Base-by-base conservation (phyloP, 2,329 filamentous ascomycete species). In the Penicillium sumatraense region DNA sequence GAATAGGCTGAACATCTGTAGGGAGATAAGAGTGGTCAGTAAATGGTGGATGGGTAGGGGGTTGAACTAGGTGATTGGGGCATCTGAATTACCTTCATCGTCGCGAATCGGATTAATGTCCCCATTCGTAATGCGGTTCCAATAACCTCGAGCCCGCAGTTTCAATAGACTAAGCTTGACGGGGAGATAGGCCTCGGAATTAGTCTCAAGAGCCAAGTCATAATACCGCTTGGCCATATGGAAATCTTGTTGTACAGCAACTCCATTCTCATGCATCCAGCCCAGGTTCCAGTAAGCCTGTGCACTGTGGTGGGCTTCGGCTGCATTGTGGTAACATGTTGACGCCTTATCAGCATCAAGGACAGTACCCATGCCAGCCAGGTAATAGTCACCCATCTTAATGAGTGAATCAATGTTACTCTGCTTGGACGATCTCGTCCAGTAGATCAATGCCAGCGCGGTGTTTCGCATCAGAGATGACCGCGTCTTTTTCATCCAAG, bases 251-350 rank as follows among this genome's bases (percentile, higher is more conserved):
- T 90, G 89, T 18, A 98, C 84, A 2, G 93, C 91, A 47, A 98
- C 82, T 7, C 95, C 95, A 68, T 98, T 97, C 75, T 99, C 95
- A 69, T 99, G 92, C 93, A 99, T 98, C 95, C 95, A 99, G 5
- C 95, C 96, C 13, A 99, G 81, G 67, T 99, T 98, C 85, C 92
- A 99, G 54, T 97, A 86, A 13, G 96, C 95, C 75, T 99, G 96
- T 2, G 93, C 95, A 65, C 91, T 96, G 69, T 92, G 89, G 64
- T 93, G 87, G 56, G 90, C 92, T 69, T 99, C 95, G 0, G 93
- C 93, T 1, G 95, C 95, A 3, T 91, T 90, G 50, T 90, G 89
- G 68, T 99, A 99, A 78, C 95, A 99, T 41, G 89, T 87, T 0
- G 93, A 92, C 5, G 96, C 96, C 73, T 96, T 96, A 65, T 93